Evolutionary conservation across 768 basidiomycete genomes (phyloP).

Genomic region (Russula griseocarnosa): DNA sequence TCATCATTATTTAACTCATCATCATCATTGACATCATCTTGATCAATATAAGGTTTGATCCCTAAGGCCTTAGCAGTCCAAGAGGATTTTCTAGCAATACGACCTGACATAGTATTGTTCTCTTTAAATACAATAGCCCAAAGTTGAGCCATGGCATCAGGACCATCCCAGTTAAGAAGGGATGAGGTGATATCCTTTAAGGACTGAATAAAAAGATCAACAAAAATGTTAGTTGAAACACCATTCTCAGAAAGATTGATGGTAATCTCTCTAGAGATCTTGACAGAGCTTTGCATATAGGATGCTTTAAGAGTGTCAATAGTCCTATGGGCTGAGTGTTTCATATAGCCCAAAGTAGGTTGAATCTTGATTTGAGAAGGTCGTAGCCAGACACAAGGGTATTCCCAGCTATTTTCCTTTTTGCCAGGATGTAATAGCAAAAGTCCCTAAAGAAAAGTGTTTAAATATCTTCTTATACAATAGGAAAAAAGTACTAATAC

Average conservation of each 20-base stretch:
- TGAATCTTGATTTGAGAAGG: conserved; percentile 38
- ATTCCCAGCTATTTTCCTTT: conserved; percentile 12
- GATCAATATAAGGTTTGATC: conserved; percentile 26
- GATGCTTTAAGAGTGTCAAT: conserved; percentile 55
- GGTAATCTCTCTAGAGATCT: conserved; percentile 54
- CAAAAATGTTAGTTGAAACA: conserved; percentile 44
- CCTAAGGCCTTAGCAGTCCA: conserved; percentile 34
- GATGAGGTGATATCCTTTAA: conserved; percentile 32
- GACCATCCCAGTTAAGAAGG: conserved; percentile 30
- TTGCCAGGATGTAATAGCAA: conserved; percentile 32
- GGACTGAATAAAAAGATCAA: conserved; percentile 29
- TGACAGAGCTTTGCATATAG: conserved; percentile 43
- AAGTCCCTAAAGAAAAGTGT: conserved; percentile 31
- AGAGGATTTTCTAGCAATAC: conserved; percentile 30
- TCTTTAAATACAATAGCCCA: conserved; percentile 30
- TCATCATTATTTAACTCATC: conserved; percentile 25
- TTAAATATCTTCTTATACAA: neutral
- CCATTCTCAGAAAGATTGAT: conserved; percentile 65
- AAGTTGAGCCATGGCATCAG: conserved; percentile 28
- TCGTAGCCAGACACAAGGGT: conserved; percentile 33
- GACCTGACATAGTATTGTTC: conserved; percentile 30
- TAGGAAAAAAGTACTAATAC: conserved; percentile 18
- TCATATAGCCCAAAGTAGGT: conserved; percentile 32
- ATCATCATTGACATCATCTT: conserved; percentile 30
- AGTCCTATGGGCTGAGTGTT: conserved; percentile 44